phyloP scores from a whole-genome alignment of 2,329 filamentous ascomycete species.

The Talaromyces pinophilus region DNA sequence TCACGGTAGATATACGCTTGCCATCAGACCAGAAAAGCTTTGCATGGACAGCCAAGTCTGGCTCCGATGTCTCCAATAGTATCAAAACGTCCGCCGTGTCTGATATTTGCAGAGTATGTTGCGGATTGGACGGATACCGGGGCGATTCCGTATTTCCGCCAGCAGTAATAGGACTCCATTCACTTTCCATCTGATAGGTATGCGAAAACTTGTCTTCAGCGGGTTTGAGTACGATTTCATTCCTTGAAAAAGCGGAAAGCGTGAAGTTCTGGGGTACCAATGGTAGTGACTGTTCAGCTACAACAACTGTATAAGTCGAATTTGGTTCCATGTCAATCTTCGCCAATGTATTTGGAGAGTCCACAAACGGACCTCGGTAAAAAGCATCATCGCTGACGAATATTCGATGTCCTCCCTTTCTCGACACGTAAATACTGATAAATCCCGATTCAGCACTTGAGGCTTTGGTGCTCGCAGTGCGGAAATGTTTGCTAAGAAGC shows the following conservation, averaged over 20 bases:
- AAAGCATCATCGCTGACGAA: constrained; percentile 71
- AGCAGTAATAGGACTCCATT: constrained; percentile 77
- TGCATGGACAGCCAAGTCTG: constrained; percentile 75
- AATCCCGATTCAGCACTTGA: constrained; percentile 64
- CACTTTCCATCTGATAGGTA: constrained; percentile 60
- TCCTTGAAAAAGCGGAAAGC: constrained; percentile 75
- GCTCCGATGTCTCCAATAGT: constrained; percentile 67
- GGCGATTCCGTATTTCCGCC: constrained; percentile 79
- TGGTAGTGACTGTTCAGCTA: constrained; percentile 77
- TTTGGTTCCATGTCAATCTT: constrained; percentile 64
- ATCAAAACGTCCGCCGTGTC: constrained; percentile 68
- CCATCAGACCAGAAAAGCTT: constrained; percentile 79
- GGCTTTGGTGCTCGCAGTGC: constrained; percentile 59
- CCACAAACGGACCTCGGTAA: constrained; percentile 81
- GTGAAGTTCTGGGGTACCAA: constrained; percentile 79
- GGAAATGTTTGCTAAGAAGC: constrained; percentile 82
- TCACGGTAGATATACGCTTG: constrained; percentile 68
- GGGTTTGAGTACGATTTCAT: constrained; percentile 60
- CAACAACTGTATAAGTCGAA: constrained; percentile 62
- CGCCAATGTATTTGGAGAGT: constrained; percentile 88
- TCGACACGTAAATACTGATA: constrained; percentile 83
- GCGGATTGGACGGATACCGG: constrained; percentile 81
- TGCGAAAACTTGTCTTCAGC: constrained; percentile 64
- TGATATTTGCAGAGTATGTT: constrained; percentile 66
- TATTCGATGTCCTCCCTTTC: constrained; percentile 68